These are phyloP conservation scores for Millerozyma miso DNA, from an alignment of 805 yeast species.

Conservation along the genomic window DNA sequence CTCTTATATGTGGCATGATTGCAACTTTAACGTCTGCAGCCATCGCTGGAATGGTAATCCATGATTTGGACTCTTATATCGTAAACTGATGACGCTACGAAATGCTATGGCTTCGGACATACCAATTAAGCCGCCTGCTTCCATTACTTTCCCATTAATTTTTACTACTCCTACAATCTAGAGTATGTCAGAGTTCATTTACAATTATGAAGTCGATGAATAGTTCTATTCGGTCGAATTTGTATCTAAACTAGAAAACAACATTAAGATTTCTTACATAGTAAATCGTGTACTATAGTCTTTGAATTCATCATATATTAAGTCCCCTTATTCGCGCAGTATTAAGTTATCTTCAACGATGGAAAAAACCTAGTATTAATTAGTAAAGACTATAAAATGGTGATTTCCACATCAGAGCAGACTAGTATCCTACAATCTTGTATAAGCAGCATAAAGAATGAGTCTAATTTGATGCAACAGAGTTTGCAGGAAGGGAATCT, in stretches of 20 bases:
- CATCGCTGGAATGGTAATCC: slow-evolving; percentile 61
- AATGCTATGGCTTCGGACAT: too few species aligned
- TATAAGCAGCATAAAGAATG: slow-evolving; percentile 53
- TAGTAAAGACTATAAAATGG: slow-evolving; percentile 7
- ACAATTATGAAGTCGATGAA: too few species aligned
- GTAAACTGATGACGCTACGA: neutral
- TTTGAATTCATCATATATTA: neutral
- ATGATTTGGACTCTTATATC: slow-evolving; percentile 29
- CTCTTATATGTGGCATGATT: slow-evolving; percentile 50
- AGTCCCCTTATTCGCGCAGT: neutral
- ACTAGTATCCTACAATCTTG: slow-evolving; percentile 21
- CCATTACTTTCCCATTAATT: too few species aligned
- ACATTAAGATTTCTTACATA: neutral
- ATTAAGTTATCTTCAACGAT: neutral
- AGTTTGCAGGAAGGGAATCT: slow-evolving; percentile 62
- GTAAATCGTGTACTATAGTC: neutral
- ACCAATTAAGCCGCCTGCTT: too few species aligned
- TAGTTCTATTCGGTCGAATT: too few species aligned
- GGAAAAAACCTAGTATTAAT: neutral
- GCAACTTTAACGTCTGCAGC: slow-evolving; percentile 55
- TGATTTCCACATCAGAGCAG: slow-evolving; percentile 10
- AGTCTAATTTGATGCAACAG: slow-evolving; percentile 71
- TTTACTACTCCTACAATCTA: too few species aligned
- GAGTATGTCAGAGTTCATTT: too few species aligned
- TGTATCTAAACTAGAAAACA: too few species aligned